Evolutionary conservation across 2,329 filamentous ascomycete species (phyloP).

Genomic region (Verruconis gallopava): DNA sequence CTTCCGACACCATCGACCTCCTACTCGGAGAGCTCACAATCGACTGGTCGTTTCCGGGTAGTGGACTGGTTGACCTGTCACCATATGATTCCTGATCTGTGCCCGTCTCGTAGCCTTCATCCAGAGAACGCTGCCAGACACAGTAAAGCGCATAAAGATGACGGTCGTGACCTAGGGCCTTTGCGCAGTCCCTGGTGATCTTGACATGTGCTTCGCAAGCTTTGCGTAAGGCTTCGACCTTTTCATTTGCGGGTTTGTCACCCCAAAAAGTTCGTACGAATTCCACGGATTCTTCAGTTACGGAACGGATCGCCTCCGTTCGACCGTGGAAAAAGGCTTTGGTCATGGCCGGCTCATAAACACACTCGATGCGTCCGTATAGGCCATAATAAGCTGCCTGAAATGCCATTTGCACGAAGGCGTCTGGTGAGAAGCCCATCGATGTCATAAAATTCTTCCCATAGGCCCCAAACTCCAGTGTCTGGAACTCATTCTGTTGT

Average conservation of each 20-base stretch:
- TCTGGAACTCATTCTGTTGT: slow-evolving; percentile 90
- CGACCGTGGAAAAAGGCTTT: slow-evolving; percentile 87
- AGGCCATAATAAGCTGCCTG: slow-evolving; percentile 96
- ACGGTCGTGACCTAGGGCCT: slow-evolving; percentile 80
- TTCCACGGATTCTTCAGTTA: slow-evolving; percentile 69
- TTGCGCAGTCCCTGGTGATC: slow-evolving; percentile 72
- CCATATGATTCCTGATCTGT: slow-evolving; percentile 14
- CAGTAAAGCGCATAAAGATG: slow-evolving; percentile 91
- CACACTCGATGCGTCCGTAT: slow-evolving; percentile 86
- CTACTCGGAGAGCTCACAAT: slow-evolving; percentile 38
- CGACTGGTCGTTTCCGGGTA: slow-evolving; percentile 21
- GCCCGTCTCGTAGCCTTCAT: slow-evolving; percentile 45
- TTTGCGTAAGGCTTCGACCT: slow-evolving; percentile 72
- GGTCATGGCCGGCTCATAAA: slow-evolving; percentile 97
- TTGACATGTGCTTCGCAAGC: slow-evolving; percentile 74
- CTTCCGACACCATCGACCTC: slow-evolving; percentile 37
- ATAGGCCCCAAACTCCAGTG: slow-evolving; percentile 76
- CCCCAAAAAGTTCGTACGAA: slow-evolving; percentile 94
- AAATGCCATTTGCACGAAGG: slow-evolving; percentile 98
- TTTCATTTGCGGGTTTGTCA: slow-evolving; percentile 68
- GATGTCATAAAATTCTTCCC: slow-evolving; percentile 97
- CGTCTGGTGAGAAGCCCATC: slow-evolving; percentile 93
- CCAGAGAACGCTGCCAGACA: slow-evolving; percentile 82
- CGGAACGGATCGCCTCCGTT: slow-evolving; percentile 83
- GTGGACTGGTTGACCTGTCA: slow-evolving; percentile 35